These are phyloP conservation scores for Strobilomyces dryophilus DNA, from an alignment of 768 basidiomycete species.

Conservation along the genomic window DNA sequence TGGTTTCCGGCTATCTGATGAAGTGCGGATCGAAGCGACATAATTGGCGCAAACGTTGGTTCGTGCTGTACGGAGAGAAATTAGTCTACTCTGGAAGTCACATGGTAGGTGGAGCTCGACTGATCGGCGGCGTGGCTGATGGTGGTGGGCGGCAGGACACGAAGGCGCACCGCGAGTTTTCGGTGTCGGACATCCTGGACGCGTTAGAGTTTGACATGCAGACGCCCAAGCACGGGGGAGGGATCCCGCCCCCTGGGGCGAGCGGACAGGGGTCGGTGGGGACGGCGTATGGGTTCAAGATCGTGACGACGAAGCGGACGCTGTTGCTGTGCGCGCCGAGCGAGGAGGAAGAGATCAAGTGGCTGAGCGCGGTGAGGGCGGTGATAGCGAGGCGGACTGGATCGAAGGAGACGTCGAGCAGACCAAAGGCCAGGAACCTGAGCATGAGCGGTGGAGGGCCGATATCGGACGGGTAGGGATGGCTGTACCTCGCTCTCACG, in stretches of 20 bases:
- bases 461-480: conserved; percentile 23
- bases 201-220: conserved; percentile 84
- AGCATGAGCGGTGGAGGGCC: conserved; percentile 38
- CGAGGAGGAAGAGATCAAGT: conserved; percentile 98
- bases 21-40: conserved; percentile 92
- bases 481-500: conserved; percentile 23
- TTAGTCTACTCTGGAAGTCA: conserved; percentile 88
- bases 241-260: conserved; percentile 29
- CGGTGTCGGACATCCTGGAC: conserved; percentile 82
- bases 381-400: conserved; percentile 69
- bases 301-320: conserved; percentile 91
- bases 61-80: conserved; percentile 85
- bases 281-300: conserved; percentile 77
- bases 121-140: conserved; percentile 13
- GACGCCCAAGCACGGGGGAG: conserved; percentile 41
- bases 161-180: conserved; percentile 82
- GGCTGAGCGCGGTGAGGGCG: conserved; percentile 92
- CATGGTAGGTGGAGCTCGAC: conserved; percentile 63
- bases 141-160: conserved; percentile 59
- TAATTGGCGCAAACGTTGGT: conserved; percentile 97
- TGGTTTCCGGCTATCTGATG: conserved; percentile 90
- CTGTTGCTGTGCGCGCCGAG: conserved; percentile 87
- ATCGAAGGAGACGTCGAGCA: conserved; percentile 14
- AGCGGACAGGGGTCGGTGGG: conserved; percentile 37
- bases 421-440: conserved; percentile 44